These are phyloP conservation scores for Ziziphus jujuba DNA, from an alignment of 306 rosid species.

Conservation along the genomic window DNA sequence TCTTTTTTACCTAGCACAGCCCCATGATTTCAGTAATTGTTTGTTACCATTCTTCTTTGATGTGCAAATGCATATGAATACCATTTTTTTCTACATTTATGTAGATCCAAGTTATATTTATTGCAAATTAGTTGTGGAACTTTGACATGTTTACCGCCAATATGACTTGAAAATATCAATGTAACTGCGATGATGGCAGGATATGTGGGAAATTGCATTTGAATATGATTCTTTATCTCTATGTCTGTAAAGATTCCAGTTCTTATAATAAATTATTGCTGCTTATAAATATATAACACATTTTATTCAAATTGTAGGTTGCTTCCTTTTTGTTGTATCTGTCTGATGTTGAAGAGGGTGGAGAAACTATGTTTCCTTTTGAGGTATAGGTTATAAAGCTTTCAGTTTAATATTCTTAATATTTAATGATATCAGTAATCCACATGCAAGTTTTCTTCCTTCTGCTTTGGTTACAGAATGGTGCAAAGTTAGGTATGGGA, in stretches of 20 bases:
- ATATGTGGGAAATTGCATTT: not conserved
- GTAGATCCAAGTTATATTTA: not conserved
- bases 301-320: constrained; percentile 35
- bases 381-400: constrained; percentile 40
- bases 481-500: constrained; percentile 26
- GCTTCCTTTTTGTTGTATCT: constrained; percentile 71
- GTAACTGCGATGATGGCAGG: not conserved
- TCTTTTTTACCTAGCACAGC: not conserved
- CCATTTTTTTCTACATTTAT: not conserved
- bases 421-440: constrained; percentile 1
- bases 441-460: constrained; percentile 10
- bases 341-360: constrained; percentile 60
- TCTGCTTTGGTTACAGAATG: constrained; percentile 38
- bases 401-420: not conserved
- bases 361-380: constrained; percentile 75
- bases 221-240: not conserved
- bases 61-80: not conserved
- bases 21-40: not conserved
- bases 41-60: not conserved
- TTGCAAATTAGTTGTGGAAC: not conserved
- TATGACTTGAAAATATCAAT: not conserved
- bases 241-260: not conserved
- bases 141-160: not conserved
- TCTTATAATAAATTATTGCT: not conserved
- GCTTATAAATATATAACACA: not conserved